Conservation (phyloP, 257 asterid genomes). For the Solanum megistacrolobum region DNA sequence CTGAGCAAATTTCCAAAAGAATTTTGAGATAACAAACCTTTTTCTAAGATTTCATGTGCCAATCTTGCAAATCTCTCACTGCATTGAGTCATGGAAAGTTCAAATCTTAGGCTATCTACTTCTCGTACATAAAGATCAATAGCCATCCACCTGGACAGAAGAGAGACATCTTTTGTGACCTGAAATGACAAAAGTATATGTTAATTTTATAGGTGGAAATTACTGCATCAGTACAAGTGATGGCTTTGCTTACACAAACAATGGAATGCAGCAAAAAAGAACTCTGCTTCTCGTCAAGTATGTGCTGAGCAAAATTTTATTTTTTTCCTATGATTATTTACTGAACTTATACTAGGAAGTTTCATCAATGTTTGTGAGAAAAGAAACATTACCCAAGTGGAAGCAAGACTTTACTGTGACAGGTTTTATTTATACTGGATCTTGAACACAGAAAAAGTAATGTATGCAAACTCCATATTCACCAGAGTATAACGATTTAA, state of each 20-base stretch:
- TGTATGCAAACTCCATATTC: background rate
- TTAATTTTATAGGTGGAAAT: background rate
- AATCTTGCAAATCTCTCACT: conserved; percentile 40
- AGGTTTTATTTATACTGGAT: background rate
- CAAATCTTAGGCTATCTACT: conserved; percentile 84
- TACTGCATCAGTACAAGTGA: background rate
- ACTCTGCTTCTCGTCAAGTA: background rate
- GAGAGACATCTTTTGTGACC: conserved; percentile 88
- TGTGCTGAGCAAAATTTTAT: background rate
- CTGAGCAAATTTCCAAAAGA: background rate
- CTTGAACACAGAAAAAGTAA: background rate
- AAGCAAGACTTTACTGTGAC: background rate
- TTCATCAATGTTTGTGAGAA: background rate
- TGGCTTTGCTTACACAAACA: background rate
- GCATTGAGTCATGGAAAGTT: conserved; percentile 93
- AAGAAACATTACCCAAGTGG: background rate
- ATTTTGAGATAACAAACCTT: conserved; percentile 31
- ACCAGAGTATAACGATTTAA: background rate
- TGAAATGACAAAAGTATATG: conserved; percentile 18
- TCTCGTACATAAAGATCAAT: conserved; percentile 83
- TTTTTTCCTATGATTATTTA: background rate
- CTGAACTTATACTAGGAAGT: background rate
- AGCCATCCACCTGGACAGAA: conserved; percentile 97
- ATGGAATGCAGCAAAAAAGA: background rate
- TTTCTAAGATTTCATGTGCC: conserved; percentile 74